Evolutionary conservation across 495 filamentous ascomycete genomes (phyloP).

Genomic region (Xylaria nigripes): DNA sequence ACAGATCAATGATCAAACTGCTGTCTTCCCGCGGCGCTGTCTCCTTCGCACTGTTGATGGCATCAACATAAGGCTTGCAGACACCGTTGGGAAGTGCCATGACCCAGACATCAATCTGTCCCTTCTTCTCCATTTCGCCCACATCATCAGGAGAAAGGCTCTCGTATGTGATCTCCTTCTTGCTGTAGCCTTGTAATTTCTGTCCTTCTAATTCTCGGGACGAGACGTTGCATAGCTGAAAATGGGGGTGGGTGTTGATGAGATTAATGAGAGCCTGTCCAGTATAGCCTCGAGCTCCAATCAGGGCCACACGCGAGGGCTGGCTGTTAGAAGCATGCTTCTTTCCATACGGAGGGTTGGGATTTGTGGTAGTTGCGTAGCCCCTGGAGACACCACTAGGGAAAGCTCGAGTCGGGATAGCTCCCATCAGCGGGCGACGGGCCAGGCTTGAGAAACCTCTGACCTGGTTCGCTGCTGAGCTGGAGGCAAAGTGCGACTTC

Average conservation of each 20-base stretch:
- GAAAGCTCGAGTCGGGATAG: slow-evolving; percentile 11
- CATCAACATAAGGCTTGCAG: slow-evolving; percentile 92
- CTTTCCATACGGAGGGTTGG: slow-evolving; percentile 92
- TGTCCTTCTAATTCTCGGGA: slow-evolving; percentile 89
- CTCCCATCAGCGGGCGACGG: slow-evolving; percentile 18
- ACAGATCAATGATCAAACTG: slow-evolving; percentile 84
- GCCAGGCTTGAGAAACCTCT: slow-evolving; percentile 22
- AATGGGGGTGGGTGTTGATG: slow-evolving; percentile 84
- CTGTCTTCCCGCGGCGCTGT: background rate
- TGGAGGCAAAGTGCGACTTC: slow-evolving; percentile 23
- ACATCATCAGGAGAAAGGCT: slow-evolving; percentile 87
- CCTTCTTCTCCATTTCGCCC: slow-evolving; percentile 77
- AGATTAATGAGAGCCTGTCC: slow-evolving; percentile 87
- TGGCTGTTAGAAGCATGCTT: slow-evolving; percentile 78
- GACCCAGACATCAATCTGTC: slow-evolving; percentile 96
- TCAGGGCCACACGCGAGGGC: slow-evolving; percentile 79
- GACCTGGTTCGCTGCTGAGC: slow-evolving; percentile 24
- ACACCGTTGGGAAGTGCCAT: slow-evolving; percentile 98
- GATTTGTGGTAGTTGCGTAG: slow-evolving; percentile 75
- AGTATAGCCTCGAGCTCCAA: slow-evolving; percentile 93
- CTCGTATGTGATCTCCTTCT: slow-evolving; percentile 90
- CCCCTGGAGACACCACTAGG: background rate
- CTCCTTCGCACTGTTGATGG: slow-evolving; percentile 64
- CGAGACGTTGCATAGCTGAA: slow-evolving; percentile 89
- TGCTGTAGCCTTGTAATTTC: slow-evolving; percentile 83